A percentile compares a stretch with the other conserved stretches of the same genome.
phyloP scores from a whole-genome alignment of 306 rosid species.

The Trifolium fragiferum region DNA sequence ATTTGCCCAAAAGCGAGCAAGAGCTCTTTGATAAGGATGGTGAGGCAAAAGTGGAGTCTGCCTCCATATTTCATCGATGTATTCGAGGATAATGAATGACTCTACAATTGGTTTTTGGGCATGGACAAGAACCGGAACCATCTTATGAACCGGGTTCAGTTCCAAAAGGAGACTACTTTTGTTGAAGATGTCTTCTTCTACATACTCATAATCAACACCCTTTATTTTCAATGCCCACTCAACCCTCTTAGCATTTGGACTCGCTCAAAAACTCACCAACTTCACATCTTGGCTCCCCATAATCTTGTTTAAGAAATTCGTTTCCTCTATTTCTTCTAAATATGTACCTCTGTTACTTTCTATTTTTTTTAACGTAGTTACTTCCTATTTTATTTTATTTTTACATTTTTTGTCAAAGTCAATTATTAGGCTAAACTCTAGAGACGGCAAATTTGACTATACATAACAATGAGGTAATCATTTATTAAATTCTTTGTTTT shows the following conservation, averaged over 20 bases:
- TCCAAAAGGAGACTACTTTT: slow-evolving; percentile 45
- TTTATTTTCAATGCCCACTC: slow-evolving; percentile 43
- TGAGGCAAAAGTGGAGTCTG: slow-evolving; percentile 45
- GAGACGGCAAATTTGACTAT: slow-evolving; percentile 22
- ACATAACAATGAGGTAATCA: slow-evolving; percentile 4
- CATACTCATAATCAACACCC: slow-evolving; percentile 45
- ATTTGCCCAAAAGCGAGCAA: slow-evolving; percentile 48
- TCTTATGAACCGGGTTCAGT: slow-evolving; percentile 50
- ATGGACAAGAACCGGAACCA: slow-evolving; percentile 42
- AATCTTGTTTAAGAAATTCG: background rate
- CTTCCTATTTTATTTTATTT: background rate
- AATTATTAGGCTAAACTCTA: background rate
- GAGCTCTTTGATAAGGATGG: slow-evolving; percentile 46
- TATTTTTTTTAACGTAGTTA: too few relatives aligned
- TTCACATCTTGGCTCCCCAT: slow-evolving; percentile 49
- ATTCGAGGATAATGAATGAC: slow-evolving; percentile 47
- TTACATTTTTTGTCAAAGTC: background rate
- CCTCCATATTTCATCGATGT: slow-evolving; percentile 43
- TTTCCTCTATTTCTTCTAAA: background rate
- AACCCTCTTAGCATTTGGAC: slow-evolving; percentile 45
- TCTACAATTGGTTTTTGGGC: slow-evolving; percentile 18
- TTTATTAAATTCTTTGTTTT: background rate
- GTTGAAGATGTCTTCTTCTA: slow-evolving; percentile 50
- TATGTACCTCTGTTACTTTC: background rate
- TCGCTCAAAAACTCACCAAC: slow-evolving; percentile 38